Evolutionary conservation across 345 rosid genomes (phyloP), one percentile per base, ranked within the genome.

Genomic region (Pelargonium nanum): DNA sequence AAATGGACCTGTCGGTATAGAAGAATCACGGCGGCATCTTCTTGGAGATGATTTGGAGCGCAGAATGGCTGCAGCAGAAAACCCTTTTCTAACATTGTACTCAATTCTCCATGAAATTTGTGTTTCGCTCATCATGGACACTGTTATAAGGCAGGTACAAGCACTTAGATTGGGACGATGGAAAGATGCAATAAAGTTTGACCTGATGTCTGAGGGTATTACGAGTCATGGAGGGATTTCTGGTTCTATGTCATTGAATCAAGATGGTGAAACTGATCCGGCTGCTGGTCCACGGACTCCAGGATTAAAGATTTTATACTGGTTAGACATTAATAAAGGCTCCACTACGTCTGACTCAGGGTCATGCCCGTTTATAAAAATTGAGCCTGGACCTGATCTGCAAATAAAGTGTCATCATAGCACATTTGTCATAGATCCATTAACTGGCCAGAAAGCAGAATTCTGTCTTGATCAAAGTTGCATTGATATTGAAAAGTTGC

Each of bases 11-110:
- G 85, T 86, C 60, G 83, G 85, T 68, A 68, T 94, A 63, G 99
- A 90, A 71, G 82, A 81, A 70, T 70, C 73, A 26, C 85, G 91
- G 40, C 74, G 86, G 68, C 96, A 88, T 75, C 73, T 65, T 44
- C 93, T 94, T 59, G 97, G 97, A 32, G 99, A 94, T 83, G 91
- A 94, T 78, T 75, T 86, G 63, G 99, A 94, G 78, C 95, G 99
- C 63, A 70, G 99, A 72, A 94, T 90, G 99, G 88, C 91, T 4
- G 82, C 78, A 56, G 81, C 93, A 48, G 96, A 90, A 54, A 83
- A 86, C 75, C 99, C 99, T 53, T 88, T 94, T 57, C 34, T 57
- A 21, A 85, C 79, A 55, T 74, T 94, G 24, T 86, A 94, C 65
- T 71, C 95, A 7, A 79, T 94, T 59, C 91, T 94, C 32, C 97